Base-by-base conservation (phyloP, 75 land plant species). In the Adiantum capillusveneris region DNA sequence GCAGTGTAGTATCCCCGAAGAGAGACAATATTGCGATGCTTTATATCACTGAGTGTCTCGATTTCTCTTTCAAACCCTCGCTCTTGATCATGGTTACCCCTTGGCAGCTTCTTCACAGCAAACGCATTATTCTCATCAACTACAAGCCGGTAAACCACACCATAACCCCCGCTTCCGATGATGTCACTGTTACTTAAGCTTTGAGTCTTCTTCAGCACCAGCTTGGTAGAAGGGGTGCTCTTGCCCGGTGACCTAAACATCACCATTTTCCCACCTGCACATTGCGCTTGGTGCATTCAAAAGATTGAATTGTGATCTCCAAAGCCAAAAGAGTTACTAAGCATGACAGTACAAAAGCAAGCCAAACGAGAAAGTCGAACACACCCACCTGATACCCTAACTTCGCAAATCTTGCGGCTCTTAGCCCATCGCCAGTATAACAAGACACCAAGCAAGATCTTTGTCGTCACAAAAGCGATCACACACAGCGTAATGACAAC, bases 111-210 rank as follows among this genome's bases (percentile, higher is more conserved):
- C 68, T 90, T 90, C 43, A 90, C 83, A 6, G 96, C 96, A 48
- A 90, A 81, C 7, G 77, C 64, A 28, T 60, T 61, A 5, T 64
- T 66, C n/a, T 77, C 91, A 52, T 76, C 65, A 19, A 90, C 12
- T 0, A 41, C 63, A 21, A 86, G 67, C 28, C 57, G 78, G 72
- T 86, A 90, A 31, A 90, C 96, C 20, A 84, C 84, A 0, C 91
- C 96, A 64, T 63, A 81, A 29, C 96, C 96, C 57, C 96, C 96
- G 18, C 74, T 79, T 5, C 96, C 96, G 26, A 90, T 80, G 29
- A 85, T 70, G 58, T 89, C 95, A 42, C 79, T 70, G 69, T 68
- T 75, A 55, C 62, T 74, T 25, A 89, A 48, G 51, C 71, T 89
- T 63, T 61, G 63, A 25, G 81, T 73, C 63, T 80, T 77, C 62